phyloP scores from a whole-genome alignment of 345 rosid species.

The Syzygium oleosum region DNA sequence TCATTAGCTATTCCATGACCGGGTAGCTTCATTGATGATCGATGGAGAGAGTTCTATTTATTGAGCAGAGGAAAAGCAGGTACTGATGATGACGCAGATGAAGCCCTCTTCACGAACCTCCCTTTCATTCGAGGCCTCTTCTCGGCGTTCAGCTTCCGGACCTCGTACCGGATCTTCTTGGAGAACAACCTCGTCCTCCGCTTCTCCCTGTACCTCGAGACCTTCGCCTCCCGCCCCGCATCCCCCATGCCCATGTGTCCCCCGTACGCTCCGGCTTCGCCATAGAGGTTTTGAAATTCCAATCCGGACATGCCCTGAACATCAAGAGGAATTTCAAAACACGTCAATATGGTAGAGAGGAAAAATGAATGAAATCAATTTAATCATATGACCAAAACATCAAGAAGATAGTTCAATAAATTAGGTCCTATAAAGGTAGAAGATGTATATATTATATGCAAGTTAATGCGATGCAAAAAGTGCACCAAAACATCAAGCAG shows the following conservation, averaged over 20 bases:
- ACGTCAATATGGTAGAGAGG: not conserved
- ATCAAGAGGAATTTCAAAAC: not conserved
- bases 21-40: not conserved
- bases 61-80: slow-evolving; percentile 16
- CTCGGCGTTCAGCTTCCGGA: slow-evolving; percentile 86
- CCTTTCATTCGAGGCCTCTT: slow-evolving; percentile 98
- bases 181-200: slow-evolving; percentile 83
- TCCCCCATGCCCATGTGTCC: slow-evolving; percentile 19
- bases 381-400: not conserved
- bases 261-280: slow-evolving; percentile 8
- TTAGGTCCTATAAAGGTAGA: not conserved
- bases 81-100: slow-evolving; percentile 18
- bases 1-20: not conserved
- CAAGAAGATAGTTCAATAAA: not conserved
- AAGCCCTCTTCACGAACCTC: slow-evolving; percentile 78
- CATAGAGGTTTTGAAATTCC: slow-evolving; percentile 1
- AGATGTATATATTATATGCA: not conserved
- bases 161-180: slow-evolving; percentile 94
- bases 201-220: slow-evolving; percentile 82
- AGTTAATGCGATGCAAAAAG: not conserved
- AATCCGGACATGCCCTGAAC: slow-evolving; percentile 5
- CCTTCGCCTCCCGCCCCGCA: slow-evolving; percentile 79
- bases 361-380: not conserved
- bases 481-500: not conserved
- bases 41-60: not conserved